phyloP scores from a whole-genome alignment of 352 stramenopile genomes.

The Pythium periplocum region DNA sequence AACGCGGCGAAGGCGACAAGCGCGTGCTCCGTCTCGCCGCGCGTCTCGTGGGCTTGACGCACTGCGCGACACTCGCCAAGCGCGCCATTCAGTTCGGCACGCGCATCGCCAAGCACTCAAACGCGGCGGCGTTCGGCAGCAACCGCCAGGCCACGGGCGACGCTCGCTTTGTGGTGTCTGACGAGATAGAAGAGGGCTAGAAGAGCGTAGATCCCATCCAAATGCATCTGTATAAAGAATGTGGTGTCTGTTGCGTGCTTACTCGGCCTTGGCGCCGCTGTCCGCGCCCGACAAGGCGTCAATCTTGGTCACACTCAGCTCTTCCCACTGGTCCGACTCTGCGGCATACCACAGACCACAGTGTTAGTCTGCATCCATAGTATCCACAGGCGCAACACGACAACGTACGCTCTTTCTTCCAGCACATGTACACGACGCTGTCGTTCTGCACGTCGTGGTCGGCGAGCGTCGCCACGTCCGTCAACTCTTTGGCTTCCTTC shows the following conservation, averaged over 20 bases:
- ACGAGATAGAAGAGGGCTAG: background rate
- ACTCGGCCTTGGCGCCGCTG: slow-evolving; percentile 22
- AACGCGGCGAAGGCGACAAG: slow-evolving; percentile 89
- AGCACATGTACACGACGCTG: slow-evolving; percentile 81
- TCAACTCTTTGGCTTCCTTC: slow-evolving; percentile 73
- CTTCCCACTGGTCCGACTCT: slow-evolving; percentile 80
- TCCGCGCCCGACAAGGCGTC: slow-evolving; percentile 26
- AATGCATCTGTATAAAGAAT: slow-evolving; percentile 1
- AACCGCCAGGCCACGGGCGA: slow-evolving; percentile 46
- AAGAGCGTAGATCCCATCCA: background rate
- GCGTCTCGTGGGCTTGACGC: slow-evolving; percentile 51
- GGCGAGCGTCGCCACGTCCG: slow-evolving; percentile 68
- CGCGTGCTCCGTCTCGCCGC: slow-evolving; percentile 83
- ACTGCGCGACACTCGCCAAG: slow-evolving; percentile 80
- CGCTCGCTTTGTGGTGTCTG: slow-evolving; percentile 11
- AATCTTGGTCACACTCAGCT: slow-evolving; percentile 65
- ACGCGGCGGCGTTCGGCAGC: slow-evolving; percentile 33
- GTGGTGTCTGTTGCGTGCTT: slow-evolving; percentile 3
- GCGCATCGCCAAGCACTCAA: slow-evolving; percentile 84
- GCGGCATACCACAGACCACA: background rate
- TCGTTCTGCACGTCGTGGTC: slow-evolving; percentile 86
- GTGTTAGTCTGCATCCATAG: no score
- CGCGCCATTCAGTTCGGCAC: slow-evolving; percentile 94
- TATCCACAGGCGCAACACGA: background rate
- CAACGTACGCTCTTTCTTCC: slow-evolving; percentile 81